Evolutionary conservation across 495 filamentous ascomycete species (phyloP), one percentile per base, ranked within the genome.

Genomic region (Hypomontagnella monticulosa): DNA sequence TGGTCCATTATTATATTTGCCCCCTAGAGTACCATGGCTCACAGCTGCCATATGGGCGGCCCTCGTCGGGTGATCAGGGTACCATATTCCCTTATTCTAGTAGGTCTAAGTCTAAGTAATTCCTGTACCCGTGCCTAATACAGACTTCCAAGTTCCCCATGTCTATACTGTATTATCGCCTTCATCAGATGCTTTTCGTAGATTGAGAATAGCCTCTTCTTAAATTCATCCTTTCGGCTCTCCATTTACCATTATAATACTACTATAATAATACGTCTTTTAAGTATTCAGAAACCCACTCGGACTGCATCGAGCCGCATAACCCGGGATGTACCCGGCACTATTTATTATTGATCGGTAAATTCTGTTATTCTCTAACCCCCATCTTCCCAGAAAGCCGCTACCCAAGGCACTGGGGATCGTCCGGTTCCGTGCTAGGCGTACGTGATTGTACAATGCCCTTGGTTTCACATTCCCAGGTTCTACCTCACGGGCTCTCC

Each of bases 401-500:
- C 46, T 61, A 57, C 51, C 66, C 66, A 69, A 48, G 66, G 60
- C 56, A 55, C 60, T 57, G 66, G 66, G 37, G 66, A 57, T 61
- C 55, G 51, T 20, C 40, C 40, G 56, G 60, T 33, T 60, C 33
- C 36, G 37, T 51, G 20, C 15, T 56, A 44, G 23, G 50, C 40
- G 8, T 62, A 16, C 41, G 41, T 43, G 55, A 53, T 60, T 52
- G 46, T 38, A 46, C 32, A 34, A 38, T 61, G 60, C 50, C 57
- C 57, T 40, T 51, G 43, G 60, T 64, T 69, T 60, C 43, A 61
- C 32, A 44, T 52, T 59, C 60, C 55, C 43, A 34, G 60, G 50
- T 56, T 61, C 50, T 37, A 44, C 15, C 42, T 47, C 47, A 42
- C 66, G 65, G 65, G 65, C 19, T 63, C 19, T 59, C 65, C 65